Base-by-base conservation (phyloP, 2,329 filamentous ascomycete genomes). In the Cladorrhinum sp. region DNA sequence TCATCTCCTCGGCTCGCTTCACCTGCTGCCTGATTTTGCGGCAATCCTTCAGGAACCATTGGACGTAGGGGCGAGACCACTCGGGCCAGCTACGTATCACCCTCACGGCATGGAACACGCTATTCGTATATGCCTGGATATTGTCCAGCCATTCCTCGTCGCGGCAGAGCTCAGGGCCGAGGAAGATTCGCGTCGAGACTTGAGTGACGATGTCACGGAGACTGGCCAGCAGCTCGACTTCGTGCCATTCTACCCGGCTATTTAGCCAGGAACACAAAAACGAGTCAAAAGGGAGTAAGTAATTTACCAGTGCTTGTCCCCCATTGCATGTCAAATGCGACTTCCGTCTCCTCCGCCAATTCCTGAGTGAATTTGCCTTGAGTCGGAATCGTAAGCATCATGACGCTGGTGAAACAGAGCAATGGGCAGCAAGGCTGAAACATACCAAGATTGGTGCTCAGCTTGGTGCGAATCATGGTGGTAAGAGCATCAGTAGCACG, bases 21-120 rank as follows among this genome's bases (percentile, higher is more conserved):
- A 50, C 48, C 48, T 50, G 48, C 48, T 50, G 48, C 48, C 48
- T 50, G 48, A 50, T 50, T 50, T 50, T 50, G 48, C 48, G 48
- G 48, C 48, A 50, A 50, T 50, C 48, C 48, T 50, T 50, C 48
- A 50, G 48, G 48, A 50, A 50, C 48, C 48, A 50, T 50, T 50
- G 48, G 48, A 50, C 48, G 48, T 50, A 50, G 48, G 48, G 48
- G 48, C 48, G 48, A 50, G 48, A 50, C 48, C 48, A 50, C 48
- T 50, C 48, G 48, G 48, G 48, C 48, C 48, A 50, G 48, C 48
- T 50, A 20, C 48, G 48, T 50, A 50, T 50, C 48, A 50, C 48
- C 48, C 48, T 50, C 48, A 50, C 48, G 48, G 48, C 48, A 20
- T 50, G 48, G 48, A 50, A 50, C 48, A 50, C 48, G 48, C 48